Conservation (phyloP, 768 basidiomycete species). For the Lyophyllum shimeji region DNA sequence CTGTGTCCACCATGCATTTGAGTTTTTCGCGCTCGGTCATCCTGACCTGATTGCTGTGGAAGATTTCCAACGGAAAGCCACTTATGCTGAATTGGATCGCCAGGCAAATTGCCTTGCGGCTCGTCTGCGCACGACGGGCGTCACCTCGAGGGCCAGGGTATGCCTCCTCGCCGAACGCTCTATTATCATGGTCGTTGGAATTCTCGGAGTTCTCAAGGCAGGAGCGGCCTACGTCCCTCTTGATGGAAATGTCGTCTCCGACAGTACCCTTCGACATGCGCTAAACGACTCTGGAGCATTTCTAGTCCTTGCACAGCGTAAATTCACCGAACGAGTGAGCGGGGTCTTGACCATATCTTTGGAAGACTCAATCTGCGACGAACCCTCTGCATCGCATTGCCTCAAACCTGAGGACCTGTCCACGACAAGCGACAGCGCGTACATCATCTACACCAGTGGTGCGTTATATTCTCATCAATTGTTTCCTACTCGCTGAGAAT, state of each 20-base stretch:
- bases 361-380: constrained; percentile 28
- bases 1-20: constrained; percentile 57
- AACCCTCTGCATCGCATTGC: constrained; percentile 24
- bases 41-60: constrained; percentile 48
- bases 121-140: constrained; percentile 39
- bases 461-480: constrained; percentile 11
- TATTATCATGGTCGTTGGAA: constrained; percentile 50
- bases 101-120: constrained; percentile 44
- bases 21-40: constrained; percentile 35
- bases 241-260: constrained; percentile 56
- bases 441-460: constrained; percentile 65
- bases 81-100: constrained; percentile 48
- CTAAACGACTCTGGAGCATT: constrained; percentile 42
- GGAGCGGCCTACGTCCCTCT: constrained; percentile 58
- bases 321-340: constrained; percentile 37
- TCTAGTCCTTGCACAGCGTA: constrained; percentile 42
- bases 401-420: constrained; percentile 34
- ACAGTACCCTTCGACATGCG: constrained; percentile 50
- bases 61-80: constrained; percentile 44
- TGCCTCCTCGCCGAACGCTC: constrained; percentile 54
- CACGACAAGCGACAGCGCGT: constrained; percentile 41
- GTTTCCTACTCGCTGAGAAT: not conserved
- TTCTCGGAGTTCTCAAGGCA: constrained; percentile 53
- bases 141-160: constrained; percentile 46
- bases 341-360: constrained; percentile 26